Percentiles rank a stretch among this genome's conserved stretches.
Conservation (phyloP, 1,284 basidiomycete genomes). For the Lignosus rhinocerotis region DNA sequence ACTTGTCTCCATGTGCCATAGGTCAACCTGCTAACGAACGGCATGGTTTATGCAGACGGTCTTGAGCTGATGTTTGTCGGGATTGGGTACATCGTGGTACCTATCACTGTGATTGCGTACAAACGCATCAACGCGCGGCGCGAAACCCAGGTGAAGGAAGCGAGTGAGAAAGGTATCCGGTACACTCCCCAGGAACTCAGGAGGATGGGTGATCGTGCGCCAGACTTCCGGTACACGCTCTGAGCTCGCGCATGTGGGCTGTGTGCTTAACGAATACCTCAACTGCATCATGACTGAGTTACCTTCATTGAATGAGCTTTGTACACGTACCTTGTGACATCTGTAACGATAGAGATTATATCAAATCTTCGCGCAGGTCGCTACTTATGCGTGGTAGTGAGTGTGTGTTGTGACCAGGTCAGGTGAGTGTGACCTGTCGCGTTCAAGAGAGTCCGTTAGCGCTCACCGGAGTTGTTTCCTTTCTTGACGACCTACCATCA, state of each 20-base stretch:
- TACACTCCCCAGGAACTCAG: slow-evolving; percentile 15
- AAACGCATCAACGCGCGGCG: slow-evolving; percentile 51
- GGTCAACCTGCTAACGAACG: not conserved
- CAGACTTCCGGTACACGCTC: slow-evolving; percentile 64
- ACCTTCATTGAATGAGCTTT: not conserved
- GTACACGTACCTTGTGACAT: not conserved
- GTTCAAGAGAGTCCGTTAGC: not conserved
- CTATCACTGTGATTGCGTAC: slow-evolving; percentile 49
- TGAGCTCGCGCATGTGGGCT: slow-evolving; percentile 24
- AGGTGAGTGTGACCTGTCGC: slow-evolving; percentile 1
- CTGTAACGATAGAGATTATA: not conserved
- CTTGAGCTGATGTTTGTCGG: slow-evolving; percentile 69
- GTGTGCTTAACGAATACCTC: not conserved
- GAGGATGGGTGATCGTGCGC: slow-evolving; percentile 61
- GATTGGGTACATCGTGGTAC: slow-evolving; percentile 59
- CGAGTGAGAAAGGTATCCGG: slow-evolving; percentile 17
- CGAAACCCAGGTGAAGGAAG: slow-evolving; percentile 25
- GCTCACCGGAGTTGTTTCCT: not conserved
- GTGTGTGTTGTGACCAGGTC: not conserved
- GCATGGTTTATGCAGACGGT: slow-evolving; percentile 42
- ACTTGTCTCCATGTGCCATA: not conserved
- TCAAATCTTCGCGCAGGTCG: not conserved
- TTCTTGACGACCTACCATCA: not conserved
- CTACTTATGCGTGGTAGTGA: not conserved
- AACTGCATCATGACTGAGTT: not conserved